A percentile compares a stretch with the other conserved stretches of the same genome.
Conservation (phyloP, 805 yeast genomes). For the Henningerozyma blattae region DNA sequence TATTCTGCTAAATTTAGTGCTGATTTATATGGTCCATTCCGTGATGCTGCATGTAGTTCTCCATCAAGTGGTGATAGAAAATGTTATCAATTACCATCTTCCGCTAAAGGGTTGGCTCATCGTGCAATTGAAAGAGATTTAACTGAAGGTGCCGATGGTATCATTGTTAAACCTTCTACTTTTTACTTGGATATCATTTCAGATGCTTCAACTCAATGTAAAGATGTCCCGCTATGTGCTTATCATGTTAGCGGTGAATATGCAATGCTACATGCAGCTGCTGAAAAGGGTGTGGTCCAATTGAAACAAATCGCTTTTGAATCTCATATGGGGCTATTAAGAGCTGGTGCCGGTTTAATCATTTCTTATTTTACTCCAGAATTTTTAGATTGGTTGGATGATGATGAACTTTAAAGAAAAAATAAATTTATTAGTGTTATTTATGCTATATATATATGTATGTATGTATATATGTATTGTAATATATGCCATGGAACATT, state of each 20-base stretch:
- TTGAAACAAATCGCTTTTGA: conserved; percentile 70
- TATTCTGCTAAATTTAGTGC: conserved; percentile 93
- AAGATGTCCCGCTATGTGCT: conserved; percentile 81
- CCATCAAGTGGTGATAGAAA: conserved; percentile 89
- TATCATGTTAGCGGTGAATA: conserved; percentile 96
- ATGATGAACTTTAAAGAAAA: too few species aligned
- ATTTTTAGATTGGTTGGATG: conserved; percentile 80
- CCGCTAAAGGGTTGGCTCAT: conserved; percentile 87
- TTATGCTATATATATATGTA: too few species aligned
- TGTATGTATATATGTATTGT: too few species aligned
- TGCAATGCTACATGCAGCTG: conserved; percentile 97
- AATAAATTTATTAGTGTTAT: too few species aligned
- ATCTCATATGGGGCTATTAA: conserved; percentile 76
- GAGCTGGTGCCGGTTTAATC: conserved; percentile 92
- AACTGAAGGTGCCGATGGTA: conserved; percentile 88
- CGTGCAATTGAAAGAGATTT: conserved; percentile 81
- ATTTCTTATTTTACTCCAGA: conserved; percentile 94
- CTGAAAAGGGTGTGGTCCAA: conserved; percentile 87
- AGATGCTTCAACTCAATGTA: conserved; percentile 75
- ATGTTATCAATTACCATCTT: conserved; percentile 86
- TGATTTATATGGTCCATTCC: conserved; percentile 86
- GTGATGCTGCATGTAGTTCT: conserved; percentile 92
- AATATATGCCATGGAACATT: too few species aligned
- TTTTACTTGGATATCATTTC: conserved; percentile 85
- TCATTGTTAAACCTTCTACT: conserved; percentile 92